Evolutionary conservation across 192 early-diverging fungal genomes (phyloP), one percentile per base, ranked within the genome.

Genomic region (Chytriomyces sp.): DNA sequence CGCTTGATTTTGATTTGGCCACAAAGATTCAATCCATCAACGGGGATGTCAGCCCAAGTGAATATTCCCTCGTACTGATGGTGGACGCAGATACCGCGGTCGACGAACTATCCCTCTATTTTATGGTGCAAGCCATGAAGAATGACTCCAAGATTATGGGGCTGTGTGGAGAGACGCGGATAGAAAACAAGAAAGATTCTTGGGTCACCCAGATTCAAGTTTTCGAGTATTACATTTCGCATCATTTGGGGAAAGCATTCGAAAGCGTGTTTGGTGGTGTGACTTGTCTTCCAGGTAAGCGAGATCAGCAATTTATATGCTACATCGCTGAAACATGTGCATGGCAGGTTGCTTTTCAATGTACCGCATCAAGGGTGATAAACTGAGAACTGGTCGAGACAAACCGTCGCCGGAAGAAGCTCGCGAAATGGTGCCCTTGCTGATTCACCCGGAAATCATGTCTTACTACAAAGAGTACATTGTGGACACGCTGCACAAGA

Each of bases 221-320:
- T 13, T 96, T 92, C 76, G 95, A 96, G 85, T 96, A 96, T 84
- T 96, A 93, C 79, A 96, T 95, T 62, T 94, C 92, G 60, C 95
- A 96, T 79, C 94, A 96, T 80, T 85, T 96, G 69, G 91, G 90
- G 50, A 96, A 96, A 79, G 93, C 94, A 0, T 96, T 97, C 78
- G 96, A 97, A 85, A 91, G 91, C 1, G 89, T 97, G 49, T 97
- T 97, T 89, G 96, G 96, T 84, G 93, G 93, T 89, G 96, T 97
- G 10, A 97, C 96, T 8, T 97, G 96, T 86, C 81, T 97, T 20
- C 96, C 96, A 4, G 93, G 95, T 57, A 57, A 13, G 13, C 20
- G 2, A 13, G 53, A 35, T 35, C 35, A 35, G 35, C 1, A 35
- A 3, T 35, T 35, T 35, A 35, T 35, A 3, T 0, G 2, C 4